These are phyloP conservation scores for Ophiobolus disseminans DNA, from an alignment of 2,329 filamentous ascomycete genomes.

Conservation along the genomic window DNA sequence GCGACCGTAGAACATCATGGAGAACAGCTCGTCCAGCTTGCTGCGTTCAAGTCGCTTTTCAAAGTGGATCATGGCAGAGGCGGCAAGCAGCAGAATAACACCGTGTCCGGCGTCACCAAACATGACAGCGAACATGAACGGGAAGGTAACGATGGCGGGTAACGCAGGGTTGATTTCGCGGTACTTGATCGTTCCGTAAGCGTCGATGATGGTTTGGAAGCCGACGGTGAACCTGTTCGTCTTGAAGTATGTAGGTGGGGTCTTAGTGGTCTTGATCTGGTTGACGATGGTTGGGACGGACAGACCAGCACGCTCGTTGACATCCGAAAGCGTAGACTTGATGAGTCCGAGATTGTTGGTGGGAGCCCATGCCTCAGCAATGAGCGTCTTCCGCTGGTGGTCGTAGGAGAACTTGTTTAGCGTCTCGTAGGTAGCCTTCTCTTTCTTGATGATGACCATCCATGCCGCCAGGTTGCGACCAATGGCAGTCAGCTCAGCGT, in stretches of 20 bases:
- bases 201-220: slow-evolving; percentile 98
- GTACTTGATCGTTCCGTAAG: slow-evolving; percentile 97
- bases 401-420: slow-evolving; percentile 98
- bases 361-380: slow-evolving; percentile 97
- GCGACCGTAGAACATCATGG: slow-evolving; percentile 98
- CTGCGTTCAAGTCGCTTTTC: slow-evolving; percentile 81
- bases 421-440: slow-evolving; percentile 96
- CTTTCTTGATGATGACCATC: slow-evolving; percentile 98
- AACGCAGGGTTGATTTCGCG: slow-evolving; percentile 96
- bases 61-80: slow-evolving; percentile 93
- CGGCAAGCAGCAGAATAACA: slow-evolving; percentile 82
- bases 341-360: slow-evolving; percentile 89
- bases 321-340: slow-evolving; percentile 91
- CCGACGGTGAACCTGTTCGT: slow-evolving; percentile 98
- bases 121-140: slow-evolving; percentile 99
- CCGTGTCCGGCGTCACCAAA: slow-evolving; percentile 98
- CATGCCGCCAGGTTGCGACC: slow-evolving; percentile 90
- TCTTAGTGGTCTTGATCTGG: slow-evolving; percentile 96
- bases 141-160: slow-evolving; percentile 95
- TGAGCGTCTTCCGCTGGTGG: slow-evolving; percentile 90
- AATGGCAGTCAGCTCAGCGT: slow-evolving; percentile 92
- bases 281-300: slow-evolving; percentile 99
- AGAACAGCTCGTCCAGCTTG: slow-evolving; percentile 96
- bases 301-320: slow-evolving; percentile 92
- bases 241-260: slow-evolving; percentile 94